These are phyloP conservation scores for Herpotrichia juniperi DNA, from an alignment of 2,329 filamentous ascomycete species.

Conservation along the genomic window DNA sequence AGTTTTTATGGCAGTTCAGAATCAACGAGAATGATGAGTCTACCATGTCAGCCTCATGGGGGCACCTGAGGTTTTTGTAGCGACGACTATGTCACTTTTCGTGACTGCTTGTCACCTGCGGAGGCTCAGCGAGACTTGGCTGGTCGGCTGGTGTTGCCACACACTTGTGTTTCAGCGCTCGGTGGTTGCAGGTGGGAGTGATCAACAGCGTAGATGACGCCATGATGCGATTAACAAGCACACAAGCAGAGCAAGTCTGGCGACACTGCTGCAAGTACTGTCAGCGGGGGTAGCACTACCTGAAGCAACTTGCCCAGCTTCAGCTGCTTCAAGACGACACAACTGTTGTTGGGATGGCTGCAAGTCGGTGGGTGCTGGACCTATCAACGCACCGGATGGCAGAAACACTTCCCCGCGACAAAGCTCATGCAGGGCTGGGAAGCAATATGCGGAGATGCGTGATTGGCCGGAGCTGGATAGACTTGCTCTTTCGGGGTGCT, in stretches of 20 bases:
- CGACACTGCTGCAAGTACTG: background rate
- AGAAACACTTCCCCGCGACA: conserved; percentile 11
- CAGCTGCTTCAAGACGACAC: background rate
- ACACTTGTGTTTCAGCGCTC: background rate
- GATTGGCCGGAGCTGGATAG: background rate
- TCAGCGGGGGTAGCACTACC: background rate
- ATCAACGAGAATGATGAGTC: background rate
- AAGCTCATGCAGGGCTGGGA: conserved; percentile 7
- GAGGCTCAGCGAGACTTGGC: background rate
- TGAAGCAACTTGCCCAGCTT: background rate
- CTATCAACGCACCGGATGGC: conserved; percentile 3
- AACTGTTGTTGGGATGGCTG: background rate
- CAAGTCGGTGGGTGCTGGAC: background rate
- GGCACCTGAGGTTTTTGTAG: background rate
- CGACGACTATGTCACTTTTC: background rate
- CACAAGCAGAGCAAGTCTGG: background rate
- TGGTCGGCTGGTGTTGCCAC: conserved; percentile 2
- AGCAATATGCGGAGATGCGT: conserved; percentile 4
- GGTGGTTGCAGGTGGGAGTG: background rate
- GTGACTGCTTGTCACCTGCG: background rate
- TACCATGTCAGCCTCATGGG: background rate
- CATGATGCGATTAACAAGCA: background rate
- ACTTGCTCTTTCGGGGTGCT: conserved; percentile 5
- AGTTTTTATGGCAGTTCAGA: background rate
- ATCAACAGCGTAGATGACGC: conserved; percentile 6